Base-by-base conservation (phyloP, 192 early-diverging fungal species). In the Coemansia aciculifera region DNA sequence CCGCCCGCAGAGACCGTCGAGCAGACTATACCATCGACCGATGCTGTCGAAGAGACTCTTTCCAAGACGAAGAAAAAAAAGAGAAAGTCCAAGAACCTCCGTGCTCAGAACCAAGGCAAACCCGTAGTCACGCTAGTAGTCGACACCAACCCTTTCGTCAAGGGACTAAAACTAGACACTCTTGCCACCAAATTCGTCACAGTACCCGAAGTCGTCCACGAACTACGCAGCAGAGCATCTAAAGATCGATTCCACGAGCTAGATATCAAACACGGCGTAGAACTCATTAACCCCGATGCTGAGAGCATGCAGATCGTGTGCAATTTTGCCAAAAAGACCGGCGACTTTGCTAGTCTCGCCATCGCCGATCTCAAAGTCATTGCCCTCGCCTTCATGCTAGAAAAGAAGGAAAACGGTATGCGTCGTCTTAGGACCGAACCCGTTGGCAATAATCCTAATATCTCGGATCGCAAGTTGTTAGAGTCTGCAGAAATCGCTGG, bases 341-440 rank as follows among this genome's bases (percentile, higher is more conserved):
- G 97, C 49, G 97, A 99, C 81, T 96, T 88, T 74, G 73, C 90
- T 23, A 83, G 84, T 29, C 82, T 99, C 17, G 91, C 91, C 15
- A 66, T 85, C 24, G 89, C 91, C 13, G 97, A 99, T 89, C 71
- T 98, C 59, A 92, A 90, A 72, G 89, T 98, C 11, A 77, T 99
- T 27, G 97, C 97, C 5, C 76, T 99, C 67, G 89, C 92, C 0
- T 93, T 89, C 60, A 93, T 92, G 86, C 71, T 99, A 23, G 95
- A 95, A 66, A 86, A 89, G 66, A 88, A 93, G 72, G 81, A 72
- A 21, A 90, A 92, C 52, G 96, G 94, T 1, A 77, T 86, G 66
- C 79, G 73, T 37, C 79, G 87, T 8, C 78, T 98, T 63, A 77
- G 94, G 15, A 85, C 84, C 15, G 92, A 93, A 71, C 95, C 79